Conservation (phyloP, 1,139 yeast genomes). For the Eremothecium coryli region DNA sequence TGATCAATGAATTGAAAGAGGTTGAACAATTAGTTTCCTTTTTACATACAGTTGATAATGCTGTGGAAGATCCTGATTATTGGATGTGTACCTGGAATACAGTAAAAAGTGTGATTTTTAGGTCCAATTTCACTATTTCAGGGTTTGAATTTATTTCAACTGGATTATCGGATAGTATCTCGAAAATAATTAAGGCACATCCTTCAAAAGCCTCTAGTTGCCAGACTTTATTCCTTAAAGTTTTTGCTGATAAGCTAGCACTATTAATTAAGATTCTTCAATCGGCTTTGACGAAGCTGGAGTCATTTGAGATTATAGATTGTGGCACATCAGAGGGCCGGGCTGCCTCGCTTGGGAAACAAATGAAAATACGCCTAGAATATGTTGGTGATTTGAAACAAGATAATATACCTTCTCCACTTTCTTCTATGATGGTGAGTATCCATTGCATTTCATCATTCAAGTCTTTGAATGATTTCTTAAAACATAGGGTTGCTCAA, state of each 20-base stretch:
- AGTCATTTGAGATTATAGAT: slow-evolving; percentile 62
- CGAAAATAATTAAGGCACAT: slow-evolving; percentile 32
- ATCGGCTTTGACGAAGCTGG: slow-evolving; percentile 66
- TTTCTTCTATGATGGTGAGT: slow-evolving; percentile 44
- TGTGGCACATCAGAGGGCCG: slow-evolving; percentile 39
- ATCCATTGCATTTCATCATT: slow-evolving; percentile 91
- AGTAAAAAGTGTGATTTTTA: slow-evolving; percentile 33
- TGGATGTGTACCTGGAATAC: slow-evolving; percentile 44
- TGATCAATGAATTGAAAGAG: slow-evolving; percentile 25
- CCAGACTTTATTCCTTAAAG: slow-evolving; percentile 39
- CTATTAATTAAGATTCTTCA: slow-evolving; percentile 51
- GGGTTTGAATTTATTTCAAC: slow-evolving; percentile 71
- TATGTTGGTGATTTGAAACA: slow-evolving; percentile 28
- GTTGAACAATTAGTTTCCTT: slow-evolving; percentile 16
- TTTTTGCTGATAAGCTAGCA: slow-evolving; percentile 38
- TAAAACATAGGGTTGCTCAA: slow-evolving; percentile 35
- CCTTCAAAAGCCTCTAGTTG: slow-evolving; percentile 30
- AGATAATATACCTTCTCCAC: slow-evolving; percentile 30
- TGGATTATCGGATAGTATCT: slow-evolving; percentile 47
- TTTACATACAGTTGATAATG: slow-evolving; percentile 11
- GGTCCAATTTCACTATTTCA: slow-evolving; percentile 38
- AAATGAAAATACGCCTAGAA: slow-evolving; percentile 49
- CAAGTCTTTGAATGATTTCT: slow-evolving; percentile 57
- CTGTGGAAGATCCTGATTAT: slow-evolving; percentile 27
- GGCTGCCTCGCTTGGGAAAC: slow-evolving; percentile 63